Percentiles rank a stretch among this genome's conserved stretches.
phyloP scores from a whole-genome alignment of 176 grass and related monocot genomes.

The Musa troglodytarum region DNA sequence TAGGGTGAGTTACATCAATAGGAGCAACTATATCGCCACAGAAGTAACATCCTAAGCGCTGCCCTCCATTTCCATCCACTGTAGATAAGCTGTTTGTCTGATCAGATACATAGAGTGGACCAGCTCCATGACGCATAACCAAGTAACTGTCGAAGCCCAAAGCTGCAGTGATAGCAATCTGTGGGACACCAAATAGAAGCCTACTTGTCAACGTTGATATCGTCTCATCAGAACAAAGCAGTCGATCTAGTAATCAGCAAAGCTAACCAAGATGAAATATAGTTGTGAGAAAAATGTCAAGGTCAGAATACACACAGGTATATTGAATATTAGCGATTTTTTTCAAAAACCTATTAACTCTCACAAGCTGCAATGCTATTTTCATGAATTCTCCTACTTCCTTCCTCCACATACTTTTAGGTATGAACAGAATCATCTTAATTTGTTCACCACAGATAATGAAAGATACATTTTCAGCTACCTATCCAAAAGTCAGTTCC shows the following conservation, averaged over 20 bases:
- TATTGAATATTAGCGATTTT: background rate
- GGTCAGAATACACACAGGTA: background rate
- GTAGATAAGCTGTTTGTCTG: slow-evolving; percentile 19
- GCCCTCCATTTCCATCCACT: slow-evolving; percentile 32
- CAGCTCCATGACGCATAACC: slow-evolving; percentile 90
- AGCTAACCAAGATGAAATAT: background rate
- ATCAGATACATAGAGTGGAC: slow-evolving; percentile 30
- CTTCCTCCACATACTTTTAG: background rate
- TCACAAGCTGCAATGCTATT: background rate
- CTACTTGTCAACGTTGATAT: slow-evolving; percentile 17
- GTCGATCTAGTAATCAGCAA: background rate
- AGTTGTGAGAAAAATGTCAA: background rate
- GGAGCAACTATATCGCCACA: slow-evolving; percentile 90
- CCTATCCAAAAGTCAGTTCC: background rate
- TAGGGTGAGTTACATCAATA: slow-evolving; percentile 57
- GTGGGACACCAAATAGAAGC: slow-evolving; percentile 29
- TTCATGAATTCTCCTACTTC: background rate
- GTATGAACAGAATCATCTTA: background rate
- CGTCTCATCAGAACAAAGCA: background rate
- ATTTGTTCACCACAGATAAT: background rate
- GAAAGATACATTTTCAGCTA: background rate
- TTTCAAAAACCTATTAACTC: background rate
- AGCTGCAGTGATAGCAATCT: slow-evolving; percentile 91
- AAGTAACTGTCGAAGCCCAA: slow-evolving; percentile 95
- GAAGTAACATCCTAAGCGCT: slow-evolving; percentile 88